phyloP scores from a whole-genome alignment of 2,329 filamentous ascomycete species.

The Phialocephala sp. region DNA sequence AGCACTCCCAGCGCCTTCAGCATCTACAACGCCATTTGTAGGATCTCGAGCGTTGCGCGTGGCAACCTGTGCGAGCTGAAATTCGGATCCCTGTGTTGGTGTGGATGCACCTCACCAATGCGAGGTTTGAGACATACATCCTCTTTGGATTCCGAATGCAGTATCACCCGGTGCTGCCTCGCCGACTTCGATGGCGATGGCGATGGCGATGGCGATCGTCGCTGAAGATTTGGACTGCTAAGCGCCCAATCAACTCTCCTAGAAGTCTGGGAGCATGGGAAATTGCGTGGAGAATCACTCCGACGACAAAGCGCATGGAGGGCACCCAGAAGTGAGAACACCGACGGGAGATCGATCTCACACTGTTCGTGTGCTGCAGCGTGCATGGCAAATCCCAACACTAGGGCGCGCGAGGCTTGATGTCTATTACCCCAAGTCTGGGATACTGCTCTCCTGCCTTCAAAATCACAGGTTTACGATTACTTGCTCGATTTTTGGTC shows the following conservation, averaged over 20 bases:
- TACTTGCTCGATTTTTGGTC: conserved; percentile 3
- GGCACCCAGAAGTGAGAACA: conserved; percentile 10
- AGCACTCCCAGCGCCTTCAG: not conserved
- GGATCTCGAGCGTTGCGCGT: conserved; percentile 8
- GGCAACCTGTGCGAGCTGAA: conserved; percentile 16
- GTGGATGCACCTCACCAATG: conserved; percentile 9
- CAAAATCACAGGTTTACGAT: not conserved
- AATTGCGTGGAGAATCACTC: conserved; percentile 11
- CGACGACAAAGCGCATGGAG: conserved; percentile 14
- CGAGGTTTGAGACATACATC: conserved; percentile 14
- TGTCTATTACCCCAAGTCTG: conserved; percentile 3
- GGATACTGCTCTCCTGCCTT: not conserved
- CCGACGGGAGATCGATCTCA: conserved; percentile 22
- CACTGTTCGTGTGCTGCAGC: conserved; percentile 13
- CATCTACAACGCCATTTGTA: conserved; percentile 12
- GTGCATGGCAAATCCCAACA: conserved; percentile 13
- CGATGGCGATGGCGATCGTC: conserved; percentile 11
- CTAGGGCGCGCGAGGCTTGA: conserved; percentile 9
- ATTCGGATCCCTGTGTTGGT: conserved; percentile 8
- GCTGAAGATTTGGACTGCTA: conserved; percentile 16
- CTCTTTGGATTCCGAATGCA: conserved; percentile 14
- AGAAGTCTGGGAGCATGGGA: conserved; percentile 3
- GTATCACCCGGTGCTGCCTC: conserved; percentile 9
- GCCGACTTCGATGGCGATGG: not conserved
- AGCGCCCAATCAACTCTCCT: conserved; percentile 15